Conservation (phyloP, 225 moss, liverwort and hornwort species). For the Climacium dendroides region DNA sequence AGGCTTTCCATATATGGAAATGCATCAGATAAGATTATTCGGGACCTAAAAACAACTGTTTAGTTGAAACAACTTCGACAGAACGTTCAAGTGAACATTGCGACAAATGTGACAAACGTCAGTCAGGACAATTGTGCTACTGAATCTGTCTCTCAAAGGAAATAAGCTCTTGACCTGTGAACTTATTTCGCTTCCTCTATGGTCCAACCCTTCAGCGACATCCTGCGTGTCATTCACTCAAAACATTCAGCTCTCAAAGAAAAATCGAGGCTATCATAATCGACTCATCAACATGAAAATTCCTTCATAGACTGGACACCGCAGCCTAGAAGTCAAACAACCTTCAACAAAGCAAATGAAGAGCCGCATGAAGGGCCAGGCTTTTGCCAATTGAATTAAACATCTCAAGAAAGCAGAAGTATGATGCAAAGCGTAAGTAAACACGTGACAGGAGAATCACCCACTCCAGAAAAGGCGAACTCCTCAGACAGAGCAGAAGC, state of each 20-base stretch:
- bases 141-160: neutral
- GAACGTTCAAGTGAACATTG: neutral
- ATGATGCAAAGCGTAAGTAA: slow-evolving; percentile 3
- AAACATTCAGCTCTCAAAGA: slow-evolving; percentile 6
- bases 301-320: neutral
- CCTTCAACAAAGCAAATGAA: neutral
- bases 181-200: neutral
- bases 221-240: slow-evolving; percentile 13
- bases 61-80: neutral
- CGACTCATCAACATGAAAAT: neutral
- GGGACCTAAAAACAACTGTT: neutral
- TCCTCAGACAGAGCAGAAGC: slow-evolving; percentile 21
- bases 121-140: neutral
- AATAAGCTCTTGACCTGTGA: slow-evolving; percentile 19
- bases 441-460: slow-evolving; percentile 37
- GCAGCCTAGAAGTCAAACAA: neutral
- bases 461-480: slow-evolving; percentile 36
- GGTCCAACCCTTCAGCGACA: neutral
- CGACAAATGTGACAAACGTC: neutral
- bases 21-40: neutral
- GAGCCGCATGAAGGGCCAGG: neutral
- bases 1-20: neutral
- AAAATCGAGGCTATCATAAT: neutral
- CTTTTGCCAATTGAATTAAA: neutral
- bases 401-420: neutral